Percentiles rank a stretch among this genome's conserved stretches.
These are phyloP conservation scores for Triangularia setosa DNA, from an alignment of 2,329 filamentous ascomycete genomes.

Conservation along the genomic window DNA sequence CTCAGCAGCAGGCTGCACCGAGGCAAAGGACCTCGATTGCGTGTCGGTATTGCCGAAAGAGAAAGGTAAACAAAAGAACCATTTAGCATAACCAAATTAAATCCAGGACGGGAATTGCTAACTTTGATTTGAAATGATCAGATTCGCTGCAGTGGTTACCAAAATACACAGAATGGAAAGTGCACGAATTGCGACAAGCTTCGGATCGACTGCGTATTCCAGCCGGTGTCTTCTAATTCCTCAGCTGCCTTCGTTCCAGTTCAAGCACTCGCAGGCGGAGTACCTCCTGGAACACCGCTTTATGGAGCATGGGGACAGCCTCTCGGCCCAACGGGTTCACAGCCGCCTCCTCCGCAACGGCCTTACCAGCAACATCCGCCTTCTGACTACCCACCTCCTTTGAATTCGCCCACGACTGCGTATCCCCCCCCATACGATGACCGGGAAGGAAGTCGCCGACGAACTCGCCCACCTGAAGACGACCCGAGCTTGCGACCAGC, in stretches of 20 bases:
- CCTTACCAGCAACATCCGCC: constrained; percentile 21
- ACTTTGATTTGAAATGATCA: constrained; percentile 28
- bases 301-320: constrained; percentile 58
- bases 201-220: constrained; percentile 59
- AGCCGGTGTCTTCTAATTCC: constrained; percentile 54
- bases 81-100: constrained; percentile 4
- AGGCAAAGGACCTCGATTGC: constrained; percentile 58
- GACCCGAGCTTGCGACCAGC: constrained; percentile 39
- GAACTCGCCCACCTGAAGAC: constrained; percentile 36
- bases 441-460: constrained; percentile 33
- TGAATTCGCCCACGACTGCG: constrained; percentile 36
- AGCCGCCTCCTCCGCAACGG: constrained; percentile 4
- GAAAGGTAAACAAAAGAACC: constrained; percentile 44
- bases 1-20: constrained; percentile 48
- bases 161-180: constrained; percentile 55
- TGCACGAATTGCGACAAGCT: constrained; percentile 60
- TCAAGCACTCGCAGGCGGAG: constrained; percentile 54
- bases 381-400: constrained; percentile 25
- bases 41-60: constrained; percentile 57
- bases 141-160: constrained; percentile 60
- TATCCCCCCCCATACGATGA: constrained; percentile 38
- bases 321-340: constrained; percentile 31
- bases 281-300: constrained; percentile 53
- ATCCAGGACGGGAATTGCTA: constrained; percentile 16
- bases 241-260: constrained; percentile 58